Evolutionary conservation across 2,329 filamentous ascomycete genomes (phyloP), one percentile per base, ranked within the genome.

Genomic region (Botrytis deweyae): DNA sequence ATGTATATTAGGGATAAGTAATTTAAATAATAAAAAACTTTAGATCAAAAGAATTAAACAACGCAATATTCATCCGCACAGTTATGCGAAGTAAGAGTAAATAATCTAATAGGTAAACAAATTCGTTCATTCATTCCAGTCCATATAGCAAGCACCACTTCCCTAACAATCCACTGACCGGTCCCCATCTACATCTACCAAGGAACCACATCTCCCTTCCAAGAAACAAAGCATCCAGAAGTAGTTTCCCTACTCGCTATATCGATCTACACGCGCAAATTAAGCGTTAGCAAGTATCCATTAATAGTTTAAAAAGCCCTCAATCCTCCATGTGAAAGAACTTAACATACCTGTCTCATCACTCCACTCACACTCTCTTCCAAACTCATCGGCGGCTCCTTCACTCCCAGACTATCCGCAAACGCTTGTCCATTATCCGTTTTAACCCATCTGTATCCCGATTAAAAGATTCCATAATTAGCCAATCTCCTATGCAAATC

Each of bases 401-500:
- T 72, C 4, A 83, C 65, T 0, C 83, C 83, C 16, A 80, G 66
- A 0, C 59, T 67, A 65, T 79, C 75, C 0, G 84, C 83, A 49
- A 80, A 82, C 0, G 66, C 72, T 73, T 83, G 82, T 0, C 85
- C 84, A 79, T 84, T 83, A 7, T 82, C 83, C 0, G 84, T 86
- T 74, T 84, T 81, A 0, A 84, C 82, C 78, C 82, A 83, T 69
- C 78, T 79, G 70, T 55, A 18, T 25, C 25, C 4, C 20, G n/a
- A 36, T 38, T 8, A 58, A 6, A 36, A 14, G 49, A 52, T 14
- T 3, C 73, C n/a, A 73, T n/a, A 22, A 38, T 33, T 18, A 62
- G 62, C 14, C 33, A 3, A 9, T 52, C 3, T n/a, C 7, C 5
- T 20, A 52, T 33, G 8, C 18, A 29, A 1, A 18, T 42, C 16